Evolutionary conservation across 495 filamentous ascomycete genomes (phyloP), one percentile per base, ranked within the genome.

Genomic region (Chaetomium fimeti): DNA sequence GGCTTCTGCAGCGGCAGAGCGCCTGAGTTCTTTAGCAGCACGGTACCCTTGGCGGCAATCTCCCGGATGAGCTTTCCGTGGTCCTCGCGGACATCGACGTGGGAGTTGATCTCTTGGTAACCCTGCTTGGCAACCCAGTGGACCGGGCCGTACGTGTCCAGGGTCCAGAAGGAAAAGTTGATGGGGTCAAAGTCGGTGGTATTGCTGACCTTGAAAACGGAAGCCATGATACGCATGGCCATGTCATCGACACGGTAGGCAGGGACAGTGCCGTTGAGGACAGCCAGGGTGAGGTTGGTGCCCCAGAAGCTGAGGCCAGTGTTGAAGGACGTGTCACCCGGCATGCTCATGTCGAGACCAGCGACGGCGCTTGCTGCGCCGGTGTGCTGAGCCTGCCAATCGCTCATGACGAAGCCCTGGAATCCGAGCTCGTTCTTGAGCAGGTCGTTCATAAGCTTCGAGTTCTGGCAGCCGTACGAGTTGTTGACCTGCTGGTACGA

Each of bases 341-440:
- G 93, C 93, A 97, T 97, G 12, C 87, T 85, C 92, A 96, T 95
- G 72, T 98, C 93, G 53, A 97, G 76, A 60, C 94, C 94, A 54
- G 94, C 94, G 28, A 92, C 78, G 36, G 91, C 90, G 62, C 82
- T 81, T 36, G 85, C 82, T 20, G 89, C 92, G 72, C 94, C 94
- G 20, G 88, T 85, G 74, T 95, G 90, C 69, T 97, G 92, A 7
- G 91, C 92, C 72, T 83, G 79, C 92, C 92, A 96, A 71, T 96
- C 92, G 65, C 85, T 92, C 89, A 93, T 90, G 66, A 93, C 81
- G 71, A 96, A 96, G 12, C 93, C 93, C 78, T 97, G 94, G 82
- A 96, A 98, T 32, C 89, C 93, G 8, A 97, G 82, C 72, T 98
- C 94, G 60, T 86, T 81, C 80, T 98, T 98, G 59, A 98, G 85